phyloP scores from a whole-genome alignment of 2,329 filamentous ascomycete species.

The Dothideomycetes sp. region DNA sequence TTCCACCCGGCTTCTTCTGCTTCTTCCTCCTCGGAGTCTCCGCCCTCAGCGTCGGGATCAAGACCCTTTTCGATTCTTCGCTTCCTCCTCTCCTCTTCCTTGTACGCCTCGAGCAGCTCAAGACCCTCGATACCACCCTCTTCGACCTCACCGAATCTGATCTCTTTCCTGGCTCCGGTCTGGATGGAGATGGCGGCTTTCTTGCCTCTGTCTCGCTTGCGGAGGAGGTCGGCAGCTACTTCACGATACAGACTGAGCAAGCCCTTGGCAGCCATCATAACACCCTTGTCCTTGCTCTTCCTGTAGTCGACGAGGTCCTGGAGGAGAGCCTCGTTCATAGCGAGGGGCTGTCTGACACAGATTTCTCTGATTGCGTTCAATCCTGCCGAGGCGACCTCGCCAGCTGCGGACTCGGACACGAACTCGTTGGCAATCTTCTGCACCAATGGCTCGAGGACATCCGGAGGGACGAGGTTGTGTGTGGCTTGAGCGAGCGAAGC shows the following conservation, averaged over 20 bases:
- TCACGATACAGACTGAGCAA: conserved; percentile 84
- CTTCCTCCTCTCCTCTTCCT: conserved; percentile 73
- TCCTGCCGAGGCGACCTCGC: conserved; percentile 83
- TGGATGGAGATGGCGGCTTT: conserved; percentile 75
- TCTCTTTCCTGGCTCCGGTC: conserved; percentile 62
- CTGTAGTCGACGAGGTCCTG: conserved; percentile 94
- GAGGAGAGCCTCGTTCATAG: conserved; percentile 89
- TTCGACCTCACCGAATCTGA: conserved; percentile 73
- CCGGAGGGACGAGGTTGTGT: conserved; percentile 83
- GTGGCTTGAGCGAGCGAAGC: conserved; percentile 86
- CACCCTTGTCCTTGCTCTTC: conserved; percentile 95
- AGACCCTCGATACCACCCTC: conserved; percentile 79
- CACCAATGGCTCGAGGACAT: conserved; percentile 79
- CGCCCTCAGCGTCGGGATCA: conserved; percentile 47
- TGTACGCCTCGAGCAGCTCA: conserved; percentile 85
- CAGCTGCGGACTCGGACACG: conserved; percentile 83
- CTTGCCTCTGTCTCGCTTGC: conserved; percentile 84
- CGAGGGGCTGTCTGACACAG: conserved; percentile 83
- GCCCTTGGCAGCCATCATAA: conserved; percentile 97
- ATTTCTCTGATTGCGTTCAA: conserved; percentile 93
- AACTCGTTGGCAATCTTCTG: conserved; percentile 98
- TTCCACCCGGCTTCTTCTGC: conserved; percentile 43
- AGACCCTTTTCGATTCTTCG: conserved; percentile 60
- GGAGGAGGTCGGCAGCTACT: conserved; percentile 77
- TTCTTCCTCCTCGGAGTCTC: conserved; percentile 49